phyloP scores from a whole-genome alignment of 2,329 filamentous ascomycete species.

The Cytospora paraplurivora region DNA sequence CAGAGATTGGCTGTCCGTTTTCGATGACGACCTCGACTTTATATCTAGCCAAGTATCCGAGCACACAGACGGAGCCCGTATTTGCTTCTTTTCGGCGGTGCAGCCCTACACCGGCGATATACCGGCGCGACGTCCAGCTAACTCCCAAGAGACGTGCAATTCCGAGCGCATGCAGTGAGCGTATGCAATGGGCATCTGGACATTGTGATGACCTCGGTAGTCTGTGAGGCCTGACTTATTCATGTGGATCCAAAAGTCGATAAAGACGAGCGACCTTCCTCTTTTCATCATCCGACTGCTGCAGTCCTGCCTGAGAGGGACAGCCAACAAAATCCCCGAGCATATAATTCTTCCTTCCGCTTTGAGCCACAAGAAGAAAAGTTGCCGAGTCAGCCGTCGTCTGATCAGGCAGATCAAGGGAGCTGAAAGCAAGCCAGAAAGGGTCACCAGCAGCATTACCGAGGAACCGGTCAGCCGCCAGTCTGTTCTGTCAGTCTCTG shows the following conservation, averaged over 20 bases:
- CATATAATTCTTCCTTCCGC: background rate
- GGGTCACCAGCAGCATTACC: background rate
- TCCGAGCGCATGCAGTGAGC: no score
- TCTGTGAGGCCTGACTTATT: no score
- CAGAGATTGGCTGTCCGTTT: background rate
- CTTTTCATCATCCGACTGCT: background rate
- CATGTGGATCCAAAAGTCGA: no score
- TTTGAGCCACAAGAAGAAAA: background rate
- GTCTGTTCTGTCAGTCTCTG: background rate
- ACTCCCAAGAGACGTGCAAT: no score
- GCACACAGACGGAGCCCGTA: background rate
- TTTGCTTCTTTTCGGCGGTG: background rate
- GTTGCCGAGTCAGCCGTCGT: background rate
- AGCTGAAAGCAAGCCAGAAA: background rate
- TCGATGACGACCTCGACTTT: background rate
- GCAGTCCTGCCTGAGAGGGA: no score
- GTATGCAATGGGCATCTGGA: no score
- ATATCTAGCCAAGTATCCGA: background rate
- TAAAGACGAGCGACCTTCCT: no score
- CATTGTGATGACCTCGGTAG: no score
- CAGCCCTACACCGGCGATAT: background rate
- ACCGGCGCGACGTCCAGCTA: background rate
- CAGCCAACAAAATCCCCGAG: no score
- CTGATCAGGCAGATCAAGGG: background rate
- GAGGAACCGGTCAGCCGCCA: background rate